phyloP scores from a whole-genome alignment of 2,329 filamentous ascomycete species.

The Fusarium chuoi region DNA sequence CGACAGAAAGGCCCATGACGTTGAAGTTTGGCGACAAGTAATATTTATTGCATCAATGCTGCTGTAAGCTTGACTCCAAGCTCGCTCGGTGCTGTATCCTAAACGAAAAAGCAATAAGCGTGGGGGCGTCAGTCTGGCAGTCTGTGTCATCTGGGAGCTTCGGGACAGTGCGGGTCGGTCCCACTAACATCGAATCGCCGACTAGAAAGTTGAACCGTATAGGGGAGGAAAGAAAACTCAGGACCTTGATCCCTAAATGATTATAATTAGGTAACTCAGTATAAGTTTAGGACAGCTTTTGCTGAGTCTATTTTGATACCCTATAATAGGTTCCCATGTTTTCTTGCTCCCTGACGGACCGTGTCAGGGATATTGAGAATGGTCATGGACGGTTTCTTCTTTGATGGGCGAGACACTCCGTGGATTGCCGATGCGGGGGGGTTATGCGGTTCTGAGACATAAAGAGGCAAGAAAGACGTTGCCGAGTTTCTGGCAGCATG shows the following conservation, averaged over 20 bases:
- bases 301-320: neutral
- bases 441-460: slow-evolving; percentile 27
- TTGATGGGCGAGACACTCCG: slow-evolving; percentile 3
- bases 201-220: neutral
- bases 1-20: slow-evolving; percentile 20
- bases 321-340: neutral
- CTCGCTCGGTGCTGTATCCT: neutral
- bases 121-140: slow-evolving; percentile 17
- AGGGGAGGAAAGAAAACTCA: neutral
- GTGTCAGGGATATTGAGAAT: neutral
- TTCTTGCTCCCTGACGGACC: neutral
- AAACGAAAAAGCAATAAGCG: neutral
- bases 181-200: neutral
- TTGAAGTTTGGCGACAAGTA: slow-evolving; percentile 2
- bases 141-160: neutral
- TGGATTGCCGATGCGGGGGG: slow-evolving; percentile 37
- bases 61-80: neutral
- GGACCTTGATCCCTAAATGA: neutral
- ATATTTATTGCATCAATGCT: slow-evolving; percentile 1
- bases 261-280: neutral
- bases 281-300: neutral
- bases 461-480: slow-evolving; percentile 6
- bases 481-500: slow-evolving; percentile 3
- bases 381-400: neutral
- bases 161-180: neutral